Evolutionary conservation across 345 rosid genomes (phyloP).

Genomic region (Combretum micranthum): DNA sequence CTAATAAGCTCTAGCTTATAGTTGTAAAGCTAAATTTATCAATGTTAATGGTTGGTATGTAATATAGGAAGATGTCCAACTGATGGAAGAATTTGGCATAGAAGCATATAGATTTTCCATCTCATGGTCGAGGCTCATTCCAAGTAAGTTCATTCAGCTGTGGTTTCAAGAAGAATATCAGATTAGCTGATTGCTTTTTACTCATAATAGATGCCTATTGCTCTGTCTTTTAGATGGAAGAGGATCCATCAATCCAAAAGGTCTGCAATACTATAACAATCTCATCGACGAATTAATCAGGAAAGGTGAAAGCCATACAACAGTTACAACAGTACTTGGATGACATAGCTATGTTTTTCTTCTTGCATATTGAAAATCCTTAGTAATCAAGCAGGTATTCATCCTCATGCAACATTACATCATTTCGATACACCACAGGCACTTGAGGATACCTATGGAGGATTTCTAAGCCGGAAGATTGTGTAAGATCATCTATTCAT

Average conservation of each 20-base stretch:
- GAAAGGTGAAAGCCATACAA: conserved; percentile 5
- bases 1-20: too few relatives aligned
- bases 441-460: conserved; percentile 41
- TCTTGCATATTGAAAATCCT: too few relatives aligned
- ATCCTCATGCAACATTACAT: conserved; percentile 32
- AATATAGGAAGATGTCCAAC: conserved; percentile 23
- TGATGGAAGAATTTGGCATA: too few relatives aligned
- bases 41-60: too few relatives aligned
- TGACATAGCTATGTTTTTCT: too few relatives aligned
- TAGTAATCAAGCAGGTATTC: conserved; percentile 31
- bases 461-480: conserved; percentile 32
- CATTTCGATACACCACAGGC: too few relatives aligned
- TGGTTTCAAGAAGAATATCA: neutral
- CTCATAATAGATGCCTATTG: neutral
- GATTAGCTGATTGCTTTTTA: neutral
- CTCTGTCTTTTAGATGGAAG: conserved; percentile 11
- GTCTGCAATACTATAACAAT: conserved; percentile 11
- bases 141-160: conserved; percentile 11
- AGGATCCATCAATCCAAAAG: neutral
- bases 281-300: conserved; percentile 13
- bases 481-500: conserved; percentile 16
- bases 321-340: neutral
- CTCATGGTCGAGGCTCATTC: conserved; percentile 29
- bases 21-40: neutral
- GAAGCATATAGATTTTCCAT: conserved; percentile 21